Evolutionary conservation across 129 eudicot genomes (phyloP), one percentile per base, ranked within the genome.

Genomic region (Glebionis coronaria): DNA sequence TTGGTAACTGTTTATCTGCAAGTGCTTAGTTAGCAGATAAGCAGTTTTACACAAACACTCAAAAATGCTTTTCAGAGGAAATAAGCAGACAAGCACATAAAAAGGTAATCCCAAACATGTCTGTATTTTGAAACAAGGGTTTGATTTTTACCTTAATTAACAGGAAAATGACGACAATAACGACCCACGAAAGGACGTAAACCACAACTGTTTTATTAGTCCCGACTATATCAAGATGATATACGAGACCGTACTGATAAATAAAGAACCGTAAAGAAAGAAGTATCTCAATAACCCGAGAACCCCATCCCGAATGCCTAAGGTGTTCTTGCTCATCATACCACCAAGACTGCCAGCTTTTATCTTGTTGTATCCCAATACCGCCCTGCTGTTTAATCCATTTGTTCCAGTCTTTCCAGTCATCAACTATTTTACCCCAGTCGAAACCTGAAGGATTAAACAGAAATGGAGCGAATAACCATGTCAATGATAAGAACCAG

Each of bases 261-360:
- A 93, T 73, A 65, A 93, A 93, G 67, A 93, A 93, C 60, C 98
- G 69, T 2, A 93, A 57, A 5, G 96, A 93, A 57, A 93, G 91
- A 57, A 88, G 71, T 4, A 93, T 76, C 81, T 93, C 98, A 12
- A 88, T 88, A 31, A 86, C 28, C 66, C 98, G 70, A 44, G 98
- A 92, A 23, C 68, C 71, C 68, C 76, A 74, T 49, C 96, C 95
- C 6, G 88, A 71, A 69, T 82, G 85, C 35, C 78, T 81, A 28
- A 93, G 84, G 69, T 88, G 96, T n/a, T 79, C 83, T 67, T 88
- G 96, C 63, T 93, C 98, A 55, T 88, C 95, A 27, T 86, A 79
- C 98, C 98, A 93, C 98, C 98, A 93, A 3, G 98, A 88, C 78
- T 93, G 95, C 98, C 98, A 93, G 69, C 98, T 93, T 63, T 93